Evolutionary conservation across 2,329 filamentous ascomycete species (phyloP).

Genomic region (Fusarium citri): DNA sequence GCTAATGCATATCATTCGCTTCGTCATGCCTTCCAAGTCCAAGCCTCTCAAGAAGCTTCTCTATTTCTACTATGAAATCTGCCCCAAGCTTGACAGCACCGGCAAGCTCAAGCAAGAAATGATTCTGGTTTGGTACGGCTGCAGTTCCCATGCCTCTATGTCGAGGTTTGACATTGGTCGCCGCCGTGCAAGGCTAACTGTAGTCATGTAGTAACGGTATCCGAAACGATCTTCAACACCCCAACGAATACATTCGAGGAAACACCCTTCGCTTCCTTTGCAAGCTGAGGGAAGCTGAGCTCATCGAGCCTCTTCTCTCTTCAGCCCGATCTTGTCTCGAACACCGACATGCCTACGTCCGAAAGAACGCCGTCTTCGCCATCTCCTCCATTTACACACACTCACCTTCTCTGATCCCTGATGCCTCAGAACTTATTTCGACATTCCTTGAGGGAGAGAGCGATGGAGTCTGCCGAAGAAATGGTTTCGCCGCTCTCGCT

Average conservation of each 20-base stretch:
- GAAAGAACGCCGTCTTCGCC: conserved; percentile 97
- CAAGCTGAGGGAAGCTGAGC: conserved; percentile 94
- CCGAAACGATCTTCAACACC: conserved; percentile 94
- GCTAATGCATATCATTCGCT: conserved; percentile 99
- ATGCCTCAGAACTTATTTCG: conserved; percentile 91
- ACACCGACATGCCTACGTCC: conserved; percentile 96
- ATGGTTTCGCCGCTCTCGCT: conserved; percentile 91
- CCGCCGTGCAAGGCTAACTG: conserved; percentile 18
- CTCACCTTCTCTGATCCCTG: conserved; percentile 90
- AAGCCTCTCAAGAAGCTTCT: conserved; percentile 97
- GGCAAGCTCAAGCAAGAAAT: conserved; percentile 99
- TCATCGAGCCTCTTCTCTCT: conserved; percentile 94
- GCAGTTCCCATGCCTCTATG: conserved; percentile 4
- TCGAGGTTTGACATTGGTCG: neutral
- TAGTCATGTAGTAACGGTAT: conserved; percentile 84
- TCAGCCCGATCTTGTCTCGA: conserved; percentile 93
- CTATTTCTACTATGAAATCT: conserved; percentile 99
- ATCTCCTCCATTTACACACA: conserved; percentile 92
- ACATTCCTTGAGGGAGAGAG: conserved; percentile 91
- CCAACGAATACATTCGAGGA: conserved; percentile 97
- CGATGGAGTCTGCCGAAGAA: conserved; percentile 96
- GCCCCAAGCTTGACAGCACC: conserved; percentile 89
- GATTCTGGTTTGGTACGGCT: conserved; percentile 90
- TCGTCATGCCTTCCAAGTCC: conserved; percentile 98
- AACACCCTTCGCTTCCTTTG: conserved; percentile 98